phyloP scores from a whole-genome alignment of 139 green algal species.

The Chlorella sp. region DNA sequence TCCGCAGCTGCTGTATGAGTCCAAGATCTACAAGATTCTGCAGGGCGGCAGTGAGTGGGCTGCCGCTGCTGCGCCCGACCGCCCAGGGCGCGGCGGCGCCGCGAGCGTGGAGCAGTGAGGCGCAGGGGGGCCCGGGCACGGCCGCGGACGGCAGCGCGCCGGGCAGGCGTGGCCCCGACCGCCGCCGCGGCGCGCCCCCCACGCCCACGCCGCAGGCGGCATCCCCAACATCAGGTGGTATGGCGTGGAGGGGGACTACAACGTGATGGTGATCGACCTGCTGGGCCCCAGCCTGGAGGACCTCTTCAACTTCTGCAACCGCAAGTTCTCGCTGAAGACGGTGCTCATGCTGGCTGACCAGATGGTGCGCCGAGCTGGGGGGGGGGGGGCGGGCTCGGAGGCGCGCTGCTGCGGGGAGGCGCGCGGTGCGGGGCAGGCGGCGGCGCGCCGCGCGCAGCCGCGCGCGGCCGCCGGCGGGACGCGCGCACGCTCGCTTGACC shows the following conservation, averaged over 20 bases:
- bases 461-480: neutral
- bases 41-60: conserved; percentile 81
- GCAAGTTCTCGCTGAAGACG: conserved; percentile 98
- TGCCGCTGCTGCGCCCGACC: too few relatives aligned
- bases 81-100: too few relatives aligned
- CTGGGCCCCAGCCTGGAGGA: conserved; percentile 97
- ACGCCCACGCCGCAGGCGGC: conserved; percentile 72
- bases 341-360: conserved; percentile 99
- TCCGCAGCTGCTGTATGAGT: conserved; percentile 94
- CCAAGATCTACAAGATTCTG: conserved; percentile 96
- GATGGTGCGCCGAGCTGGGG: conserved; percentile 70
- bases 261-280: conserved; percentile 99
- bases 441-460: too few relatives aligned
- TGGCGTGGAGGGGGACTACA: conserved; percentile 99
- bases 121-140: too few relatives aligned
- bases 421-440: neutral
- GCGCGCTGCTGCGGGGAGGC: neutral
- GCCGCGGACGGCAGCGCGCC: too few relatives aligned
- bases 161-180: too few relatives aligned
- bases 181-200: neutral
- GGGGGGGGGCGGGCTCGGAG: neutral
- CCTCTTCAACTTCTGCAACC: conserved; percentile 99
- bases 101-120: too few relatives aligned
- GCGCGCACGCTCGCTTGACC: neutral
- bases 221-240: conserved; percentile 99